These are phyloP conservation scores for Rhodocollybia butyracea DNA, from an alignment of 768 basidiomycete genomes.

Conservation along the genomic window DNA sequence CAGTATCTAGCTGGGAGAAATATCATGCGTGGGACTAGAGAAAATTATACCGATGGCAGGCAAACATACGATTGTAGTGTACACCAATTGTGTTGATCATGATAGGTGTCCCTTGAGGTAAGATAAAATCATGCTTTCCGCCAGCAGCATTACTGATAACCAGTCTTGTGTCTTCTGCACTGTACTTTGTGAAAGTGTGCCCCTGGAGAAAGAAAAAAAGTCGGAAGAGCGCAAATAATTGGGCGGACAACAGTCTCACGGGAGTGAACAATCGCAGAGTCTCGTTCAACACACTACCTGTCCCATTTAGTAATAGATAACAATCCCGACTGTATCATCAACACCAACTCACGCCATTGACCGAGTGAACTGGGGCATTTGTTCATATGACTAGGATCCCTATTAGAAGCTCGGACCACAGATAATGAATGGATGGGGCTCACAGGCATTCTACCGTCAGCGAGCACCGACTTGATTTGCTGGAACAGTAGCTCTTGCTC, in stretches of 20 bases:
- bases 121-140: constrained; percentile 31
- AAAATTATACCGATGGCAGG: no score
- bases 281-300: constrained; percentile 49
- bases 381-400: constrained; percentile 31
- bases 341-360: constrained; percentile 30
- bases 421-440: no score
- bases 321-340: not conserved
- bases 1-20: constrained; percentile 50
- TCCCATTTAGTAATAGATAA: not conserved
- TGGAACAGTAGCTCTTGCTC: constrained; percentile 32
- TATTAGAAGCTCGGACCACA: not conserved
- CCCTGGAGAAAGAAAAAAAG: no score
- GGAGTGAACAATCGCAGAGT: constrained; percentile 47
- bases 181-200: constrained; percentile 37
- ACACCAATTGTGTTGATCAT: constrained; percentile 35
- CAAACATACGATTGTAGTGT: constrained; percentile 47
- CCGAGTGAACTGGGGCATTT: constrained; percentile 34
- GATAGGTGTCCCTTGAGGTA: constrained; percentile 40
- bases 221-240: no score
- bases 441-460: constrained; percentile 29
- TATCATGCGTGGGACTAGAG: no score
- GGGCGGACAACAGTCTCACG: no score
- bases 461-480: constrained; percentile 29
- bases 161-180: constrained; percentile 43
- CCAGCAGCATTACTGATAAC: constrained; percentile 31